These are phyloP conservation scores for Byssoonygena ceratinophila DNA, from an alignment of 2,329 filamentous ascomycete genomes.

Conservation along the genomic window DNA sequence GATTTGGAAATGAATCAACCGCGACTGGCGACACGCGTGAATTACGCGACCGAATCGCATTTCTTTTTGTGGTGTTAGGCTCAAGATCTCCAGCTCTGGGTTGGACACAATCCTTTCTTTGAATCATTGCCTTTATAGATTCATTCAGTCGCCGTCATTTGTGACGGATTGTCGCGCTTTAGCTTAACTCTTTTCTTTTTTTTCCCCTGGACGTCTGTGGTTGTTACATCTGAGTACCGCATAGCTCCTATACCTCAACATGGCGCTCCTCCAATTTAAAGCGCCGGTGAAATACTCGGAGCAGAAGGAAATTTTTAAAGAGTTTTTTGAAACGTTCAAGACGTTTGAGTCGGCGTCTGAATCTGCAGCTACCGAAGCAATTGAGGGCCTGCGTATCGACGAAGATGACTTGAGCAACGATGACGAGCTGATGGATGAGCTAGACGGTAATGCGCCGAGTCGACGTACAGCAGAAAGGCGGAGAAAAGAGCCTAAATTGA, in stretches of 20 bases:
- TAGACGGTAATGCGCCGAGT: constrained; percentile 42
- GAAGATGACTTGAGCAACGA: constrained; percentile 81
- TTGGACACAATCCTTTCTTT: too few relatives aligned
- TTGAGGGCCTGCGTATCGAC: constrained; percentile 75
- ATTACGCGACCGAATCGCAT: constrained; percentile 3
- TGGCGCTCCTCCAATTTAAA: constrained; percentile 77
- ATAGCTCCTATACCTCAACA: constrained; percentile 40
- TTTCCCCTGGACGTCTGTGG: not conserved
- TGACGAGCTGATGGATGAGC: constrained; percentile 84
- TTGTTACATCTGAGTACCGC: not conserved
- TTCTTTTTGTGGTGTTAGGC: constrained; percentile 4
- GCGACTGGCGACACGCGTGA: constrained; percentile 2
- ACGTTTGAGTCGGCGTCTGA: constrained; percentile 53
- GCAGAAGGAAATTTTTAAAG: constrained; percentile 71
- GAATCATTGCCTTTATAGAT: too few relatives aligned
- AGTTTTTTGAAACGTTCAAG: constrained; percentile 84
- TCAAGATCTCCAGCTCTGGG: not conserved
- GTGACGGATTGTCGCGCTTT: too few relatives aligned
- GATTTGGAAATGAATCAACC: constrained; percentile 8
- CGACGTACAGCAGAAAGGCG: constrained; percentile 36
- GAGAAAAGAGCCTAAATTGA: constrained; percentile 55
- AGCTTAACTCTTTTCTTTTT: too few relatives aligned
- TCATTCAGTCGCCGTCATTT: too few relatives aligned
- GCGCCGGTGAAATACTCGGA: constrained; percentile 75
- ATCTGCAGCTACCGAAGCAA: constrained; percentile 62